Base-by-base conservation (phyloP, 176 grass and related monocot species). In the Triticum turgidum region DNA sequence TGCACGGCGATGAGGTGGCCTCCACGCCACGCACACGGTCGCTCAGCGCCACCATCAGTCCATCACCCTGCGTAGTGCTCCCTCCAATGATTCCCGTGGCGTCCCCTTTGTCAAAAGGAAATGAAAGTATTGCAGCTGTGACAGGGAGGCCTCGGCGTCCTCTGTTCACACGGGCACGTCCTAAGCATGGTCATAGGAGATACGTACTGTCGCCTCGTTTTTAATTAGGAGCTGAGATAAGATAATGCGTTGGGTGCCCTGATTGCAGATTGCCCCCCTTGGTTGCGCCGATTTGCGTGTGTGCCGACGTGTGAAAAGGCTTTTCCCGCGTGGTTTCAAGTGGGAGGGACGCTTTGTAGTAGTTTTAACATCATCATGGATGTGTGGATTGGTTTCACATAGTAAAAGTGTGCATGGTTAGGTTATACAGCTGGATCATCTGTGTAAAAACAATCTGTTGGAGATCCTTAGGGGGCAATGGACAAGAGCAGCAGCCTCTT, bases 151-250 rank as follows among this genome's bases (percentile, higher is more conserved):
- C 69, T 30, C 77, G 30, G 61, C 66, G 35, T 37, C 6, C 35
- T 5, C 4, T 7, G 80, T 83, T 90, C 85, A 90, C 85, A 87
- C 85, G 1, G 9, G 35, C 85, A 90, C 66, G 89, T 82, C 65
- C 52, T 25, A 6, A 83, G 24, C 73, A 37, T 65, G 52, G 11
- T 13, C 41, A 42, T 3, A 42, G 41, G 41, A 42, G 41, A 42
- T 42, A 42, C 41, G 45, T 11, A 13, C 11, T 1, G 4, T 47
- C 11, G 12, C 45, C 11, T 47, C 0, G 12, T 51, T 51, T 15
- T 52, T 58, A 58, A 58, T 58, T 20, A 58, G 52, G 52, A 3
- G 17, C 15, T 58, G 1, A 56, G 15, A 54, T 54, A 56, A 20
- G 54, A 59, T 59, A 21, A 21, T 59, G 6, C 2, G 54, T 21